Evolutionary conservation across 257 asterid species (phyloP).

Genomic region (Solanum okadae): DNA sequence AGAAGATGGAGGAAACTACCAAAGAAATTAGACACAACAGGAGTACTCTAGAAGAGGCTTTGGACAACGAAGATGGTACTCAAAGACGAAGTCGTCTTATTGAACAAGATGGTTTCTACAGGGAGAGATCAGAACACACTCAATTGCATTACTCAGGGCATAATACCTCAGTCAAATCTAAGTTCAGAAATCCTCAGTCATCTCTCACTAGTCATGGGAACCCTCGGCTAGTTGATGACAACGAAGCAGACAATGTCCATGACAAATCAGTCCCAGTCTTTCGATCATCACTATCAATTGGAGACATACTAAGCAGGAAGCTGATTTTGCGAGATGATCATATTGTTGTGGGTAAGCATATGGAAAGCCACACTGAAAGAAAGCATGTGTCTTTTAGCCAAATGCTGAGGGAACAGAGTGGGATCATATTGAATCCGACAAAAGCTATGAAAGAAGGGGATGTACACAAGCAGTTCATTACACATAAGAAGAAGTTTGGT

Average conservation of each 20-base stretch:
- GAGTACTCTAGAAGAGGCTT: conserved; percentile 20
- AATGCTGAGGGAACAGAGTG: conserved; percentile 74
- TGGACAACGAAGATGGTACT: conserved; percentile 13
- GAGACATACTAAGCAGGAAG: conserved; percentile 48
- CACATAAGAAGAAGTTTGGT: conserved; percentile 84
- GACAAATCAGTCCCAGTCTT: conserved; percentile 27
- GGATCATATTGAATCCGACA: conserved; percentile 39
- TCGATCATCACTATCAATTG: conserved; percentile 49
- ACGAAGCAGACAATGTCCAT: neutral
- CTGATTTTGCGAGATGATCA: conserved; percentile 37
- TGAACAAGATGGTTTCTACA: conserved; percentile 8
- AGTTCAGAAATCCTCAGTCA: conserved; percentile 41
- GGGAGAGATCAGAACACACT: conserved; percentile 4
- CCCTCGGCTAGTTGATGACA: conserved; percentile 13
- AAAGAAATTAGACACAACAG: conserved; percentile 17
- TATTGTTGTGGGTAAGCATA: conserved; percentile 27
- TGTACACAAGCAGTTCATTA: conserved; percentile 41
- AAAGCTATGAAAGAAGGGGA: conserved; percentile 25
- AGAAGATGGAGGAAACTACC: conserved; percentile 34
- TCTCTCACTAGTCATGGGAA: conserved; percentile 12
- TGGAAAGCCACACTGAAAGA: conserved; percentile 38
- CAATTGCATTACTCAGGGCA: conserved; percentile 10
- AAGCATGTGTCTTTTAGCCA: conserved; percentile 65
- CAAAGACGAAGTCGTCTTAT: neutral
- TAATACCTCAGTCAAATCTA: conserved; percentile 22